phyloP scores from a whole-genome alignment of 495 filamentous ascomycete genomes.

The Aspergillus olivimuriae region DNA sequence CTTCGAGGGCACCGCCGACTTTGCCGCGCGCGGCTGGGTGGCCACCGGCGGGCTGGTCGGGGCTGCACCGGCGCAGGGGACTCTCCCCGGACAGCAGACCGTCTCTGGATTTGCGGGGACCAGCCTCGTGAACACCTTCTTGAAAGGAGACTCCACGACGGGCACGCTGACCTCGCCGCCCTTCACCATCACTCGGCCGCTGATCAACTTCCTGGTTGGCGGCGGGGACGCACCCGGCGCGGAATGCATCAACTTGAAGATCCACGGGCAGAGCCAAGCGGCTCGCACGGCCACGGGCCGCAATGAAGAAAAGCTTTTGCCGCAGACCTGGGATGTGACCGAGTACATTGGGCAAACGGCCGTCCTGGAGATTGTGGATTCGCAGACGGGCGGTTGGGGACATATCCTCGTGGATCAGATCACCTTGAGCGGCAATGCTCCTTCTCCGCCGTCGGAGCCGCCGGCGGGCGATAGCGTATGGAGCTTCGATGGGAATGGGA shows the following conservation, averaged over 20 bases:
- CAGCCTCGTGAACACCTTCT: neutral
- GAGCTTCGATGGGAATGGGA: neutral
- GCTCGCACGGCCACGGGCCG: neutral
- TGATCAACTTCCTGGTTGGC: neutral
- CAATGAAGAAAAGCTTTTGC: neutral
- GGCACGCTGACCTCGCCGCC: neutral
- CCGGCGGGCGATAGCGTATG: too few relatives aligned
- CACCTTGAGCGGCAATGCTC: neutral
- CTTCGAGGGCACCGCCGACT: neutral
- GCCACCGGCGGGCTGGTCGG: neutral
- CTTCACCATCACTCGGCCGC: constrained; percentile 1
- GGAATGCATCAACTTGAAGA: constrained; percentile 4
- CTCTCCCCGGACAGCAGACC: neutral
- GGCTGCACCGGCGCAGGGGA: neutral
- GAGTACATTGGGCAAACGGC: constrained; percentile 8
- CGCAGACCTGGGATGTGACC: constrained; percentile 1
- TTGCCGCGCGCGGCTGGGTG: neutral
- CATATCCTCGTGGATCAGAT: constrained; percentile 8
- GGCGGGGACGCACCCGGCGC: neutral
- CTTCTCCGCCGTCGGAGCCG: neutral
- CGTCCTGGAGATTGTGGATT: constrained; percentile 13
- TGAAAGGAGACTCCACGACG: neutral
- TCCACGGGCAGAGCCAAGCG: neutral
- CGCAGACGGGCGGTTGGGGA: constrained; percentile 13
- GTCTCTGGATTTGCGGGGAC: neutral